Evolutionary conservation across 169 alveolate genomes (phyloP), one percentile per base, ranked within the genome.

Genomic region (Cryptosporidium andersoni): DNA sequence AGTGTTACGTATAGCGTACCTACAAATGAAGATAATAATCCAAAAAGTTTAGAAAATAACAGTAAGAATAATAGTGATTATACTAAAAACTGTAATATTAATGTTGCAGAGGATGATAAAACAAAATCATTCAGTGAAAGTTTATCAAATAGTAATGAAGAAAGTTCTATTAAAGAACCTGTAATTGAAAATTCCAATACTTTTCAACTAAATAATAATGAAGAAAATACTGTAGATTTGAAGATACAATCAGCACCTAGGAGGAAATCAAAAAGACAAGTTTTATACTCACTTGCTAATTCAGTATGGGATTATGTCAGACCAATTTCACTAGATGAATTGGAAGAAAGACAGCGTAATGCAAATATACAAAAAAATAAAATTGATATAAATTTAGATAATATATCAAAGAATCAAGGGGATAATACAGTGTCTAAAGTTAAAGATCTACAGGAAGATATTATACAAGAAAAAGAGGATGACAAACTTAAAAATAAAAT

Each of bases 261-360:
- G 2, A 55, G 74, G 36, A 74, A 58, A 9, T 74, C 85, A 11
- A 74, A 74, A 8, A 74, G 85, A 40, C 74, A 74, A 58, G 60
- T 74, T 25, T 9, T 74, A 8, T 74, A 74, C 14, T 43, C 12
- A n/a, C 60, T 74, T 74, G 85, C 85, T 16, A 74, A 74, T 42
- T 74, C 85, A 4, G 60, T 74, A 58, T 74, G 85, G 85, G 85
- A 74, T 74, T 74, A 74, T 60, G 67, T 74, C 16, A 74, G 60
- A 51, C 85, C 85, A 34, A 52, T 48, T 34, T 48, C 64, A 14
- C 60, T 60, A 40, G 85, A 74, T 14, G 85, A 74, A 25, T 52
- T 64, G 9, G 80, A 64, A 36, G 56, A 45, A 4, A 64, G 14
- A 4, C 42, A 9, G n/a, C 25, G 25, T 25, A 25, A 25, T 25